Evolutionary conservation across 1,284 basidiomycete genomes (phyloP), one percentile per base, ranked within the genome.

Genomic region (Bondarzewia mesenterica): DNA sequence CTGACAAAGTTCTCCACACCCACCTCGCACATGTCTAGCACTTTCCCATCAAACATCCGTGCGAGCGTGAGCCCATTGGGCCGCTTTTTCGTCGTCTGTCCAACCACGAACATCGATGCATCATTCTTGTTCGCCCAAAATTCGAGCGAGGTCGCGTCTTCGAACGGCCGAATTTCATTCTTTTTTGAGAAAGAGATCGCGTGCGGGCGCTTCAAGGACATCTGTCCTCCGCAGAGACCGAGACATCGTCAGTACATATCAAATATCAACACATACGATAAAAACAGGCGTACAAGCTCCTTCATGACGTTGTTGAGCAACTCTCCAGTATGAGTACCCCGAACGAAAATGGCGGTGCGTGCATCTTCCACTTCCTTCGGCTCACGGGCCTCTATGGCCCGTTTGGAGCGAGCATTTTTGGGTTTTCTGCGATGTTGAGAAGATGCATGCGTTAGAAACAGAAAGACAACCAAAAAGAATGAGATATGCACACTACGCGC

Each of bases 81-180:
- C 47, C 94, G 73, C 67, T 99, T 99, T 72, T 99, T 99, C 44
- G 85, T 90, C 60, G 87, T 91, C 60, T 94, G 88, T 1, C 92
- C 95, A 38, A 98, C 74, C 12, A 96, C 70, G 61, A 98, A 96
- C 59, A 99, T 72, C 4, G 83, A 85, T 1, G 94, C 93, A 59
- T 99, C 96, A 69, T 99, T 99, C 72, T 99, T 99, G 32, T 72
- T 61, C 1, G 84, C 73, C 89, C 93, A 99, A 67, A 99, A 99
- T 58, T 92, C 92, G 49, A 99, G 72, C 2, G 90, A 88, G 14
- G 85, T 72, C 3, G 80, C 66, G 53, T 92, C 79, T 60, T 97
- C 95, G 62, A 99, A 98, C 2, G 96, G 96, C 44, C 89, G 84
- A 15, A 98, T 80, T 36, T 74, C 68, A 66, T 98, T 98, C 71